phyloP scores from a whole-genome alignment of 805 yeast species.

The Kodamaea fukazawae region DNA sequence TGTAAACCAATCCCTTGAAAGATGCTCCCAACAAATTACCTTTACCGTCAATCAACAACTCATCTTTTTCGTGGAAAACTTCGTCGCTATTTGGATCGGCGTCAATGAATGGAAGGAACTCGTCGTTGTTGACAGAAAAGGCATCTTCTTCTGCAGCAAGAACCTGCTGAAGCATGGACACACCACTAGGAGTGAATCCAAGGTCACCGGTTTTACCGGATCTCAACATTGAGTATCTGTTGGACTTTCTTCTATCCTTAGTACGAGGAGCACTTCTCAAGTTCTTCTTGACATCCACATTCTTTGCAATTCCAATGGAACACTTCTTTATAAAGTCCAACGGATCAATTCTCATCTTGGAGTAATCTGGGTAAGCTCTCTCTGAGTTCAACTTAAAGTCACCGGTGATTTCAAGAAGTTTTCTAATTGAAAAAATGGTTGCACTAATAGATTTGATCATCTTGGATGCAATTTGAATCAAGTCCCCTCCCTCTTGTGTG shows the following conservation, averaged over 20 bases:
- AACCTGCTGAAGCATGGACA: slow-evolving; percentile 40
- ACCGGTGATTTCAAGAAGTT: slow-evolving; percentile 56
- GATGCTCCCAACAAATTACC: slow-evolving; percentile 66
- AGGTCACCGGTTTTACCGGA: slow-evolving; percentile 51
- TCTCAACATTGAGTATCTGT: slow-evolving; percentile 50
- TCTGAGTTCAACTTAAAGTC: slow-evolving; percentile 59
- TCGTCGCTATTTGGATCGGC: slow-evolving; percentile 4
- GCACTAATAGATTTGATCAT: slow-evolving; percentile 55
- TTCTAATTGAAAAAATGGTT: slow-evolving; percentile 50
- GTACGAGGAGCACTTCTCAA: slow-evolving; percentile 10
- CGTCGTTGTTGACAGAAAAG: slow-evolving; percentile 33
- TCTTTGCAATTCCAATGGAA: slow-evolving; percentile 53
- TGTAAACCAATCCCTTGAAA: slow-evolving; percentile 61
- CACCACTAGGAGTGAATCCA: slow-evolving; percentile 47
- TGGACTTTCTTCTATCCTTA: slow-evolving; percentile 17
- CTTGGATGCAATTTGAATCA: slow-evolving; percentile 57
- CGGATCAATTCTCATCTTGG: slow-evolving; percentile 54
- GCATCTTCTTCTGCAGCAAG: slow-evolving; percentile 29
- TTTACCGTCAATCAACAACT: slow-evolving; percentile 50
- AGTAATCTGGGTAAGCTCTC: slow-evolving; percentile 66
- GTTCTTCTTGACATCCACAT: slow-evolving; percentile 10
- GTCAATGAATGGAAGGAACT: slow-evolving; percentile 34
- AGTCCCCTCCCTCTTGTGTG: slow-evolving; percentile 64
- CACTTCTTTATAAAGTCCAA: slow-evolving; percentile 59
- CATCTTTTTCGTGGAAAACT: slow-evolving; percentile 23